Evolutionary conservation across 2,329 filamentous ascomycete genomes (phyloP), one percentile per base, ranked within the genome.

Genomic region (Aspergillus novofumigatus): DNA sequence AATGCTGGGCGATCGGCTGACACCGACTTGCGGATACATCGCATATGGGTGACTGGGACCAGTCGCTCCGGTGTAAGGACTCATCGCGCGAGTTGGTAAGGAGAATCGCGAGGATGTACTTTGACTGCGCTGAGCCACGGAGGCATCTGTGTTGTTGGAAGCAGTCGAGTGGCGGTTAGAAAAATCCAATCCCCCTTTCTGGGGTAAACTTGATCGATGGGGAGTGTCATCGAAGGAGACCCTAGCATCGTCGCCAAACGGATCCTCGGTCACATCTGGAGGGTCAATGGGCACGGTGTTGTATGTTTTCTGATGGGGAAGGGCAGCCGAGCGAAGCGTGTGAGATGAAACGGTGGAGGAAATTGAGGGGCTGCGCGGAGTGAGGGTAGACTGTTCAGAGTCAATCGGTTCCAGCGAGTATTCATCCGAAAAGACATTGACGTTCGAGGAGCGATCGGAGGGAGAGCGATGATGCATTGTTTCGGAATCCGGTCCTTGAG

Each of bases 21-120:
- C 66, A 64, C 77, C 69, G 76, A 88, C 83, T 69, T 96, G 91
- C 6, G 88, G 85, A 72, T 95, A 95, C 85, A 93, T 88, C 64
- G 84, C 85, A 70, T 95, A 96, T 0, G 91, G 90, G 72, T 94
- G 89, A 53, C 90, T 94, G 20, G 91, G 91, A 2, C 86, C 88
- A 3, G 83, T 85, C 1, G 86, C 83, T 6, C 86, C 88, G 53
- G 83, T 83, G 62, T 91, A 90, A 11, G 88, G 88, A 57, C 84
- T 87, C 56, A 90, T 68, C 21, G 77, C 72, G 56, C 78, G 74
- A 38, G 64, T 59, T 42, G 77, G 76, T 32, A 79, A 72, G 4
- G 76, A 77, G 53, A 78, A 75, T 50, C 74, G 73, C 35, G 77
- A 79, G 6, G 74, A 75, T n/a, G 71, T 72, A 56, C 77, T 78